These are phyloP conservation scores for Silene vulgaris DNA, from an alignment of 179 eudicot genomes.

Conservation along the genomic window DNA sequence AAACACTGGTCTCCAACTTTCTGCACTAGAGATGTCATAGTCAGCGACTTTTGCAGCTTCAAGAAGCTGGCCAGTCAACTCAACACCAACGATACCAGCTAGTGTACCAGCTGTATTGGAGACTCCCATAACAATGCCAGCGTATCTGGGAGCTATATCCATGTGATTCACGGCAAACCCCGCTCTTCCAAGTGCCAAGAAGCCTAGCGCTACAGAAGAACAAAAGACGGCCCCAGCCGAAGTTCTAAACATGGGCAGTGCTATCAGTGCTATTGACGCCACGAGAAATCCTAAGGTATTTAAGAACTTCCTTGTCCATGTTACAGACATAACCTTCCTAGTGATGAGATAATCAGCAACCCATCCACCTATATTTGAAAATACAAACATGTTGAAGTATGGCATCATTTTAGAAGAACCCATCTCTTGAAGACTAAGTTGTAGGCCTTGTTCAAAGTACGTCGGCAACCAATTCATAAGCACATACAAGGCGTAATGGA, in stretches of 20 bases:
- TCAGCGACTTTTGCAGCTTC: conserved; percentile 78
- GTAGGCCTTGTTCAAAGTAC: conserved; percentile 78
- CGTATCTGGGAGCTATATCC: conserved; percentile 95
- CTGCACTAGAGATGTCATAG: conserved; percentile 67
- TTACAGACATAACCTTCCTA: conserved; percentile 54
- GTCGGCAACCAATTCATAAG: conserved; percentile 98
- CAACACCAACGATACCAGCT: conserved; percentile 89
- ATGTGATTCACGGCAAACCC: conserved; percentile 98
- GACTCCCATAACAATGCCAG: conserved; percentile 95
- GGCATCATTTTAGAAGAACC: conserved; percentile 98
- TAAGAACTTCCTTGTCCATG: conserved; percentile 66
- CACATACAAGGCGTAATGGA: conserved; percentile 85
- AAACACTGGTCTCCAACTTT: conserved; percentile 80
- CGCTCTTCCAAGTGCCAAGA: conserved; percentile 89
- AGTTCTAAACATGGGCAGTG: conserved; percentile 62
- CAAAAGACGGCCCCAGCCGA: conserved; percentile 73
- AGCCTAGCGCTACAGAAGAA: conserved; percentile 89
- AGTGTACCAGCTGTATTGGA: conserved; percentile 93
- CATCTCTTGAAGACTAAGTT: conserved; percentile 89
- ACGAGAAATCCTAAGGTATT: conserved; percentile 81
- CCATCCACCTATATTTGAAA: conserved; percentile 75
- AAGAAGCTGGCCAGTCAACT: conserved; percentile 80
- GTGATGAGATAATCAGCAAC: conserved; percentile 75
- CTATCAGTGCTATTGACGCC: conserved; percentile 69
- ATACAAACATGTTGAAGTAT: conserved; percentile 80